Conservation (phyloP, 441 rosid species). For the Capsella rubella region DNA sequence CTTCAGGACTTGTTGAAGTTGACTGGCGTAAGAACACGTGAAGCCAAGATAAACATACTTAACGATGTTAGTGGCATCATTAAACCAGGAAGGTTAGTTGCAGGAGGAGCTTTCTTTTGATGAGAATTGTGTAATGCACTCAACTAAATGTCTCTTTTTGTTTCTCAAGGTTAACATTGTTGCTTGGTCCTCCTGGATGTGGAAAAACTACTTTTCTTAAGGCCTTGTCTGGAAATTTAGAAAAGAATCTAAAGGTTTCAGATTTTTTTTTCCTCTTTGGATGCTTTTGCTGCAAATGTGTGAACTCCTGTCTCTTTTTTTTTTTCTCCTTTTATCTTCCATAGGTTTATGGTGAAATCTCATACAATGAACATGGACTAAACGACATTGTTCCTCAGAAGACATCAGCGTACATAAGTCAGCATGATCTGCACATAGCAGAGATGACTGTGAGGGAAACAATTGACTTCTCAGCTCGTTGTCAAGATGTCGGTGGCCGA, state of each 20-base stretch:
- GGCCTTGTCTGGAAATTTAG: slow-evolving; percentile 64
- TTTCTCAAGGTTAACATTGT: slow-evolving; percentile 55
- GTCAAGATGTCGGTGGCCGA: slow-evolving; percentile 69
- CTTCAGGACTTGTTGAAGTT: slow-evolving; percentile 48
- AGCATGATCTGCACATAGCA: slow-evolving; percentile 65
- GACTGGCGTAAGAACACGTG: slow-evolving; percentile 46
- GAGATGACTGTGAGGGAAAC: slow-evolving; percentile 80
- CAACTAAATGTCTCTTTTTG: slow-evolving; percentile 8
- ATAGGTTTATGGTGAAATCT: slow-evolving; percentile 55
- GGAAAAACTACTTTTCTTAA: slow-evolving; percentile 61
- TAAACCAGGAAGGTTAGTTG: slow-evolving; percentile 64
- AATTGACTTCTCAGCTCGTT: slow-evolving; percentile 63
- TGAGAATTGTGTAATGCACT: neutral
- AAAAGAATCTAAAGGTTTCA: slow-evolving; percentile 53
- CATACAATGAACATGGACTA: slow-evolving; percentile 60
- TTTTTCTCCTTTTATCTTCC: neutral
- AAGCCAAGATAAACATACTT: slow-evolving; percentile 54
- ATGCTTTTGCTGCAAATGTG: neutral
- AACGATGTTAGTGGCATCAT: slow-evolving; percentile 55
- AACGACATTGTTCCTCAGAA: slow-evolving; percentile 62
- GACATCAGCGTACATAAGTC: slow-evolving; percentile 72
- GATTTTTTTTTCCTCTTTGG: neutral
- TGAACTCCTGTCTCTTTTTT: neutral
- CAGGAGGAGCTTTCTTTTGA: neutral
- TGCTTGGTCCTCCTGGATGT: slow-evolving; percentile 73